These are phyloP conservation scores for Mortierella antarctica DNA, from an alignment of 192 early-diverging fungal genomes.

Conservation along the genomic window DNA sequence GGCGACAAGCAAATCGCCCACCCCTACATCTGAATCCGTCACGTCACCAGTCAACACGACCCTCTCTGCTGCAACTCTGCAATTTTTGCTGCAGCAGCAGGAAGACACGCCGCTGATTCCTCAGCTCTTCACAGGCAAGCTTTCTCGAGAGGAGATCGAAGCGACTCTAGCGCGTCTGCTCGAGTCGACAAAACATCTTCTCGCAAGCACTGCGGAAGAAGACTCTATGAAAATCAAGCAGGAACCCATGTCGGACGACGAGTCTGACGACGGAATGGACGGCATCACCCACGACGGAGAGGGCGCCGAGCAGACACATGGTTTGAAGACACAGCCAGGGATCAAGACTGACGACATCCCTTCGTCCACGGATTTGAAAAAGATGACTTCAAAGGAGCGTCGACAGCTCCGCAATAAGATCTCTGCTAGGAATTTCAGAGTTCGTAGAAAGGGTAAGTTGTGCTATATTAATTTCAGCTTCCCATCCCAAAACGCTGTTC, in stretches of 20 bases:
- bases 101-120: constrained; percentile 46
- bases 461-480: not conserved
- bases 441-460: constrained; percentile 79
- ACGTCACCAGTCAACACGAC: constrained; percentile 39
- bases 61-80: constrained; percentile 48
- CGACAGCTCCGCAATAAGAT: constrained; percentile 91
- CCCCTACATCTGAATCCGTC: constrained; percentile 23
- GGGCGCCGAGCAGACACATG: constrained; percentile 30
- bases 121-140: constrained; percentile 48
- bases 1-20: constrained; percentile 4
- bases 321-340: constrained; percentile 53
- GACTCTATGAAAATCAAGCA: constrained; percentile 29
- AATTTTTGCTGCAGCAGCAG: constrained; percentile 45
- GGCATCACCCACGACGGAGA: constrained; percentile 2
- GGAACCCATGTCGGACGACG: constrained; percentile 41
- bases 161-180: constrained; percentile 39
- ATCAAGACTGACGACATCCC: constrained; percentile 54
- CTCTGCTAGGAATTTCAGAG: constrained; percentile 85
- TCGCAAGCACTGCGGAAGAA: constrained; percentile 14
- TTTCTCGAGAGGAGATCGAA: constrained; percentile 43
- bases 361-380: constrained; percentile 67
- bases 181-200: constrained; percentile 46
- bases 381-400: constrained; percentile 78
- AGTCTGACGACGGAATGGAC: constrained; percentile 38
- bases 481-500: too few relatives aligned